Percentiles rank a stretch among this genome's conserved stretches.
Conservation (phyloP, 148 eudicot species). For the Cornus florida region DNA sequence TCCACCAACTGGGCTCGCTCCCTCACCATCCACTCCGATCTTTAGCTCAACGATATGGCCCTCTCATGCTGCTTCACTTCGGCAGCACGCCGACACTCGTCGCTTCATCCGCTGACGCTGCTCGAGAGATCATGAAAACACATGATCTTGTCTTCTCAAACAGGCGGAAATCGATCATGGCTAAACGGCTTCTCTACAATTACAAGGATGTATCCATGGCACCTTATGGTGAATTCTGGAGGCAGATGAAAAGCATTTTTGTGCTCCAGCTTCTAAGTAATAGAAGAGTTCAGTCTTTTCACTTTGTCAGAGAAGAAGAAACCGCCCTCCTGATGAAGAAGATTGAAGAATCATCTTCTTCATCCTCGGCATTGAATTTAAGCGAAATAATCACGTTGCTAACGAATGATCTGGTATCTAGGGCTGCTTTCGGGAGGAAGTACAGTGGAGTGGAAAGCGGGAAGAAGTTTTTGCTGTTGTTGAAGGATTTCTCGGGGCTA, state of each 20-base stretch:
- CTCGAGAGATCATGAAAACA: slow-evolving; percentile 21
- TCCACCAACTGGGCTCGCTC: slow-evolving; percentile 1
- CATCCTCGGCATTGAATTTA: background rate
- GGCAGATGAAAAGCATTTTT: slow-evolving; percentile 32
- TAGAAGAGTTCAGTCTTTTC: slow-evolving; percentile 12
- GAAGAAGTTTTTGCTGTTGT: slow-evolving; percentile 6
- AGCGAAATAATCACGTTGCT: background rate
- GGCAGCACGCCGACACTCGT: slow-evolving; percentile 5
- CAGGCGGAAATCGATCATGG: slow-evolving; percentile 13
- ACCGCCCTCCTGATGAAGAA: background rate
- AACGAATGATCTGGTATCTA: background rate
- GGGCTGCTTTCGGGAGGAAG: slow-evolving; percentile 34
- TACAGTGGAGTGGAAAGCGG: slow-evolving; percentile 17
- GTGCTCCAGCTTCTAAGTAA: slow-evolving; percentile 14
- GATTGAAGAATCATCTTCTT: background rate
- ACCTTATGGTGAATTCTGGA: slow-evolving; percentile 35
- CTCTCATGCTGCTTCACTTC: slow-evolving; percentile 2
- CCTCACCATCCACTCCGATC: background rate
- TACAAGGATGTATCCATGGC: slow-evolving; percentile 24
- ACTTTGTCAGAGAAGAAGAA: background rate
- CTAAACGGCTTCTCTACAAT: background rate
- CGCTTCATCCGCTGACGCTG: slow-evolving; percentile 26
- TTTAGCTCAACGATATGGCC: background rate
- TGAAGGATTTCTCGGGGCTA: background rate
- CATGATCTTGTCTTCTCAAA: slow-evolving; percentile 23